Evolutionary conservation across 139 green algal species (phyloP), one percentile per base, ranked within the genome.

Genomic region (Picochlorum sp.): DNA sequence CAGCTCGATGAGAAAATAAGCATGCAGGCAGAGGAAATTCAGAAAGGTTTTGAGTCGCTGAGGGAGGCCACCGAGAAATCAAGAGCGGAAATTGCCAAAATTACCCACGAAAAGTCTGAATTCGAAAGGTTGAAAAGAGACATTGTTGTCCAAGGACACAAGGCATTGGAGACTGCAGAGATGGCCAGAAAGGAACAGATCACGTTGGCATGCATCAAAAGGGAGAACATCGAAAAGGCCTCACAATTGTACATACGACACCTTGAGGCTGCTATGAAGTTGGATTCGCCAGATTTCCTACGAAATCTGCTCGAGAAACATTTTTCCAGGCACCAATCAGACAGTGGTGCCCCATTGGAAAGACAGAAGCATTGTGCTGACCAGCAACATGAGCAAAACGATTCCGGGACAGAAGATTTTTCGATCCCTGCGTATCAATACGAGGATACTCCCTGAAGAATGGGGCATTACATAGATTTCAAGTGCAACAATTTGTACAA

Each of bases 111-210:
- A 41, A 41, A 41, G 34, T 8, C 8, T 41, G 34, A 41, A 41
- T 41, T 41, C 34, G 34, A 41, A 7, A 9, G 47, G 4, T 0
- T 54, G 16, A 26, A 26, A 20, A 54, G 47, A 21, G 47, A 54
- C 47, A 54, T 54, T 54, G n/a, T 54, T 54, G 47, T 54, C 5
- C 47, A 57, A 52, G 58, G 23, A 23, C 58, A 50, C 18, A 28
- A 65, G 23, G 58, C 58, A 15, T 58, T 65, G 58, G 58, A 65
- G n/a, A 23, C 23, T n/a, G 58, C 58, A 13, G 58, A 65, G 23
- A 50, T 18, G 21, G 58, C 58, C 23, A 28, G 58, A 52, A 51
- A 52, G 21, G 41, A 65, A 26, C 58, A 65, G 23, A 32, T 65
- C n/a, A 18, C 23, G 28, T 23, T 65, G 15, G 58, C 58, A 51